Base-by-base conservation (phyloP, 2,329 filamentous ascomycete genomes). In the Cercospora zeina region DNA sequence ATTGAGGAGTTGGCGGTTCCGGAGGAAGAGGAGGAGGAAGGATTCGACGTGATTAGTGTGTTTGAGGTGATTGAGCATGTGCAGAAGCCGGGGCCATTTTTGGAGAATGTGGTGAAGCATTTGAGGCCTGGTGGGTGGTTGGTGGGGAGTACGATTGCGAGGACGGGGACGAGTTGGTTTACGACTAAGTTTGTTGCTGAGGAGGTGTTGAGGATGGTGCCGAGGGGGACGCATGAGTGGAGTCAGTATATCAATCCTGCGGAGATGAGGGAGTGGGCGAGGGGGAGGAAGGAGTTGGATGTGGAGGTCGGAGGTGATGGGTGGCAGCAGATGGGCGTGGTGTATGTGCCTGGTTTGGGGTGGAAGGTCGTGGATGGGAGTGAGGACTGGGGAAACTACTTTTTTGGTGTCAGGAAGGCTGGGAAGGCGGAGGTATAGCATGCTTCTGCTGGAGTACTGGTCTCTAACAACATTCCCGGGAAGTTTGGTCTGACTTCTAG, bases 1-100 rank as follows among this genome's bases (percentile, higher is more conserved):
- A 87, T 97, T 68, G 93, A 97, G 77, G 80, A 85, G 3, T 80
- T 95, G 0, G 56, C 65, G 14, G 45, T 67, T 5, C 64, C 64
- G 19, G 24, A 60, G 7, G 36, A 59, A 1, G 61, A 62, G n/a
- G 62, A 67, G 4, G 79, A 82, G 11, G 73, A 75, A 36, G 73
- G 75, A 36, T 95, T 87, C 78, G 92, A 97, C 74, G 77, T 97
- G 1, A 87, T 99, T 9, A 89, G 89, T 1, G 76, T 96, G 6
- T 99, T 97, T 76, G 95, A 99, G 77, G 95, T 99, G 4, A 84
- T 99, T 59, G 95, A 99, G 77, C 95, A 99, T 76, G 89, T 99
- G 62, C 86, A 89, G 60, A 81, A 86, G 21, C 91, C 91, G 0
- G 84, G 85, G 0, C 80, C 85, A 3, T 96, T 97, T 68, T 83